Conservation (phyloP, 805 yeast species). For the Ogataea haglerorum region DNA sequence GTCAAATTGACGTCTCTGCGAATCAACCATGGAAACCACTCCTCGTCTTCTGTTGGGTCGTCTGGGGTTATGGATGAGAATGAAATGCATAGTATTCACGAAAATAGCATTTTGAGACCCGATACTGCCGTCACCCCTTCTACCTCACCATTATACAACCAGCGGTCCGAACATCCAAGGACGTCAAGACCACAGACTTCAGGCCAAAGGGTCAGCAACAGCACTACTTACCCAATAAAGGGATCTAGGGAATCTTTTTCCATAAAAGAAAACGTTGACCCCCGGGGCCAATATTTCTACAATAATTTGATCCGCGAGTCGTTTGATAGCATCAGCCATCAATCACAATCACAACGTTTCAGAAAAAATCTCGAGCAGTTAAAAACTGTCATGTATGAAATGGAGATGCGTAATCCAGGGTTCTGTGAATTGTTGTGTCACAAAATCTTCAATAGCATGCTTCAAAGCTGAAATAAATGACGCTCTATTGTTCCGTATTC, state of each 20-base stretch:
- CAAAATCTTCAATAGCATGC: conserved; percentile 16
- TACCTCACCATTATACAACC: conserved; percentile 18
- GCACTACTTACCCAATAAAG: background rate
- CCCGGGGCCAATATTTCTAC: conserved; percentile 15
- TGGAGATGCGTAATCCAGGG: conserved; percentile 19
- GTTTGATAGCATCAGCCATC: conserved; percentile 14
- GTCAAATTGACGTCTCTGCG: conserved; percentile 6
- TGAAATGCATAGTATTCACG: conserved; percentile 15
- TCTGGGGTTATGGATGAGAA: conserved; percentile 11
- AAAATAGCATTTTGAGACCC: conserved; percentile 13
- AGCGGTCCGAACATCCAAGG: conserved; percentile 13
- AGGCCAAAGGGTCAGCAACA: background rate
- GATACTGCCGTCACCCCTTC: conserved; percentile 19
- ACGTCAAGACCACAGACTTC: background rate
- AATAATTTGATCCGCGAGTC: conserved; percentile 15
- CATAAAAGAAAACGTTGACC: conserved; percentile 17
- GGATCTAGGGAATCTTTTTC: conserved; percentile 4
- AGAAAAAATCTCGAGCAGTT: conserved; percentile 14
- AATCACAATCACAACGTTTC: conserved; percentile 16
- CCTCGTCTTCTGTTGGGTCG: conserved; percentile 1
- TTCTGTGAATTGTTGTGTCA: conserved; percentile 19
- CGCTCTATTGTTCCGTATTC: background rate
- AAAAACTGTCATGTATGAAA: conserved; percentile 15
- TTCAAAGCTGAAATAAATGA: conserved; percentile 1
- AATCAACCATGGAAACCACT: background rate